These are phyloP conservation scores for Solanum arcanum DNA, from an alignment of 257 asterid genomes.

Conservation along the genomic window DNA sequence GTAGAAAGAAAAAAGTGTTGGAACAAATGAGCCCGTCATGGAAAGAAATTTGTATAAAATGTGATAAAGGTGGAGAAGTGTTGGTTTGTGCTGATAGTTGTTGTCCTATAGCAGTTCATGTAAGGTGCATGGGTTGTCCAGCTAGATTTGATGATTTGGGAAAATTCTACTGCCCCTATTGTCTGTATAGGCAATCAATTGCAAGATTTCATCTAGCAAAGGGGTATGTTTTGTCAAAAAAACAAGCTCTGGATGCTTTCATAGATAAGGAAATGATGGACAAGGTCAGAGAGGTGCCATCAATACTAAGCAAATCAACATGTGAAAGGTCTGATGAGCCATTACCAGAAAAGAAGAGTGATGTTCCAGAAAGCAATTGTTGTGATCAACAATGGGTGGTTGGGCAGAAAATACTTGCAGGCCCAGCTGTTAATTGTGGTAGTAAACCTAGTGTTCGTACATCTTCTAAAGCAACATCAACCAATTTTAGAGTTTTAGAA, in stretches of 20 bases:
- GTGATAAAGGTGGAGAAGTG: constrained; percentile 48
- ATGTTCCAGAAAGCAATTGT: neutral
- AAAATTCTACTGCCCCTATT: constrained; percentile 70
- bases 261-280: constrained; percentile 18
- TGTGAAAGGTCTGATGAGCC: neutral
- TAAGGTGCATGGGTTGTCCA: constrained; percentile 46
- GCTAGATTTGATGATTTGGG: constrained; percentile 40
- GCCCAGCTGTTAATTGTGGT: constrained; percentile 7
- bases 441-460: neutral
- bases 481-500: constrained; percentile 3
- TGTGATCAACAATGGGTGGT: neutral
- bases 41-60: constrained; percentile 47
- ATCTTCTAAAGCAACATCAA: constrained; percentile 2
- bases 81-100: constrained; percentile 48
- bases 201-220: constrained; percentile 36
- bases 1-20: neutral
- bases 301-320: constrained; percentile 3
- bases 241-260: constrained; percentile 49
- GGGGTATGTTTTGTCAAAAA: constrained; percentile 39
- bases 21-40: constrained; percentile 38
- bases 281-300: constrained; percentile 11
- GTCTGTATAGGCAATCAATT: constrained; percentile 38
- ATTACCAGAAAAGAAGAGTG: neutral
- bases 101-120: constrained; percentile 67
- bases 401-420: constrained; percentile 2